Evolutionary conservation across 495 filamentous ascomycete species (phyloP).

Genomic region (Xylaria acuta): DNA sequence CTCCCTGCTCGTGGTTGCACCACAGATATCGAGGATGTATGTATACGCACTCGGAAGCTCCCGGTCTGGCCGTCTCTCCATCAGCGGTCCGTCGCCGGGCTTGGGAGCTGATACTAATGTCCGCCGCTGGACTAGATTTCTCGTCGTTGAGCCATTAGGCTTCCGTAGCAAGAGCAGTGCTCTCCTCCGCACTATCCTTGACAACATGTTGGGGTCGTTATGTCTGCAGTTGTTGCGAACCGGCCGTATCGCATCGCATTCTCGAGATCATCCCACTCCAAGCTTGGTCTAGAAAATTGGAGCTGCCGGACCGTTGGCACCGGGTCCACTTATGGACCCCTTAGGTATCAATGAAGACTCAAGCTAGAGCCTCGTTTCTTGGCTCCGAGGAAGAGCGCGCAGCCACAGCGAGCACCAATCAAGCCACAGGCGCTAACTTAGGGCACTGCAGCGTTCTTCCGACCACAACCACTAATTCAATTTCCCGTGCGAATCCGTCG

Average conservation of each 20-base stretch:
- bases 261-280: conserved; percentile 24
- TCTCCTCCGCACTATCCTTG: conserved; percentile 46
- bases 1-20: neutral
- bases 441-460: conserved; percentile 17
- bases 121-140: conserved; percentile 39
- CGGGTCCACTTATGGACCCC: neutral
- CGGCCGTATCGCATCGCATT: conserved; percentile 7
- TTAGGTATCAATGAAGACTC: neutral
- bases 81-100: conserved; percentile 69
- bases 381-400: neutral
- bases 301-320: conserved; percentile 19
- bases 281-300: conserved; percentile 13
- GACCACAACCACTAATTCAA: conserved; percentile 16
- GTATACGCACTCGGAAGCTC: conserved; percentile 68
- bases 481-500: conserved; percentile 11
- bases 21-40: neutral
- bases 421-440: conserved; percentile 21
- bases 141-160: conserved; percentile 23
- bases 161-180: conserved; percentile 31
- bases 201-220: conserved; percentile 42
- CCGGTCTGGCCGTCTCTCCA: conserved; percentile 80
- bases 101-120: conserved; percentile 54
- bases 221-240: conserved; percentile 22
- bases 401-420: neutral
- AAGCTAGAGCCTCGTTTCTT: neutral